These are phyloP conservation scores for Yamadazyma sp. DNA, from an alignment of 805 yeast genomes.

Conservation along the genomic window DNA sequence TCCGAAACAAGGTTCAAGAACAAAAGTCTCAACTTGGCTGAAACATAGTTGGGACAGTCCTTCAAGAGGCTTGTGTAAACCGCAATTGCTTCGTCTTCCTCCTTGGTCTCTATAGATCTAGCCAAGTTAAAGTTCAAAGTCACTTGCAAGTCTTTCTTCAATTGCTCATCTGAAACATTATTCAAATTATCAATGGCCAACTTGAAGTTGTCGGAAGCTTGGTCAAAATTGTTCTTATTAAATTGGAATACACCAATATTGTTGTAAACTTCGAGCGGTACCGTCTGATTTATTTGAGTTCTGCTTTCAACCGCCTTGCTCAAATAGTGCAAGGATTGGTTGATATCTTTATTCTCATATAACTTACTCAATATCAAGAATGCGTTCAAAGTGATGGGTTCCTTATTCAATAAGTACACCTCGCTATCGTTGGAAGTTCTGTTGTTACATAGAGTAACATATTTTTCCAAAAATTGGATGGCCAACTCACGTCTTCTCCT, in stretches of 20 bases:
- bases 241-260: slow-evolving; percentile 85
- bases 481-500: slow-evolving; percentile 51
- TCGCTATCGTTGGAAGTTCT: slow-evolving; percentile 21
- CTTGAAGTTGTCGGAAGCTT: slow-evolving; percentile 57
- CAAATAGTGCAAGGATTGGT: slow-evolving; percentile 66
- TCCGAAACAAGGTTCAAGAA: slow-evolving; percentile 56
- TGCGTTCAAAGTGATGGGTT: slow-evolving; percentile 63
- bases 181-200: slow-evolving; percentile 44
- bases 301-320: slow-evolving; percentile 58
- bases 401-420: slow-evolving; percentile 35
- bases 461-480: slow-evolving; percentile 64
- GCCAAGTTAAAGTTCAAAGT: slow-evolving; percentile 66
- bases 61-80: slow-evolving; percentile 58
- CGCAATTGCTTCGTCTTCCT: slow-evolving; percentile 38
- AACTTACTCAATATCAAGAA: slow-evolving; percentile 66
- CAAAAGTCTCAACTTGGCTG: slow-evolving; percentile 72
- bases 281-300: slow-evolving; percentile 41
- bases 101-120: slow-evolving; percentile 59
- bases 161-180: slow-evolving; percentile 21
- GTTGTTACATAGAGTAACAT: slow-evolving; percentile 60
- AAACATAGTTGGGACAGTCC: slow-evolving; percentile 65
- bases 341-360: slow-evolving; percentile 63
- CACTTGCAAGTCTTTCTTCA: slow-evolving; percentile 29
- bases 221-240: slow-evolving; percentile 56
- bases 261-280: slow-evolving; percentile 64